Evolutionary conservation across 2,329 filamentous ascomycete species (phyloP), one percentile per base, ranked within the genome.

Genomic region (Colletotrichum sojae): DNA sequence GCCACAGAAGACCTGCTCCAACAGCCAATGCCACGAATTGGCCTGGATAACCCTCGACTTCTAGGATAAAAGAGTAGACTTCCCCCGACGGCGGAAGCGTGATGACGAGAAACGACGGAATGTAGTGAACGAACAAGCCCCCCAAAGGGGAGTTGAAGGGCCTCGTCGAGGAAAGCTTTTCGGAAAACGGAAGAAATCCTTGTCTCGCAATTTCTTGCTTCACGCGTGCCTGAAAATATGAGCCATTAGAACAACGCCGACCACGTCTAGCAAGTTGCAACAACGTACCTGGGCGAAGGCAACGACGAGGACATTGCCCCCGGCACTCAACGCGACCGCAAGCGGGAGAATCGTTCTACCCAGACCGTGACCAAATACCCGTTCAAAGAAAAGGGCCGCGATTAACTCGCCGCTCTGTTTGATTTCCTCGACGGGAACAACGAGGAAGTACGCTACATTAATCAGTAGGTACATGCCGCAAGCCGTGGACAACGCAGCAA

Each of bases 191-290:
- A 0, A 94, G 82, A 65, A 94, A 89, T 0, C 92, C 91, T 73
- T 92, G 90, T 18, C 90, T 84, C 2, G 91, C 91, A 62, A 94
- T 89, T 75, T 94, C 91, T 75, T 93, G 91, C 73, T 93, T 93
- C 2, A 92, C 79, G 2, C 91, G 87, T 5, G 90, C 87, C 89
- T 92, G 31, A 18, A 20, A 16, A 13, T 2, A 9, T 36, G 9
- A 51, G 6, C 31, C 10, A 36, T 36, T 46, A 22, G n/a, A 5
- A 39, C 27, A 78, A 85, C 73, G 8, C 4, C 9, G 8, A 18
- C 16, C n/a, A 5, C 20, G 16, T 20, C 16, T 9, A 22, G 10
- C 10, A 49, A 4, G 20, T 8, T n/a, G 46, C n/a, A 18, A 18
- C 8, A 9, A 45, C 53, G 3, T 82, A 91, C 91, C 77, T 91